These are phyloP conservation scores for Rhynchosporium graminicola DNA, from an alignment of 2,329 filamentous ascomycete genomes.

Conservation along the genomic window DNA sequence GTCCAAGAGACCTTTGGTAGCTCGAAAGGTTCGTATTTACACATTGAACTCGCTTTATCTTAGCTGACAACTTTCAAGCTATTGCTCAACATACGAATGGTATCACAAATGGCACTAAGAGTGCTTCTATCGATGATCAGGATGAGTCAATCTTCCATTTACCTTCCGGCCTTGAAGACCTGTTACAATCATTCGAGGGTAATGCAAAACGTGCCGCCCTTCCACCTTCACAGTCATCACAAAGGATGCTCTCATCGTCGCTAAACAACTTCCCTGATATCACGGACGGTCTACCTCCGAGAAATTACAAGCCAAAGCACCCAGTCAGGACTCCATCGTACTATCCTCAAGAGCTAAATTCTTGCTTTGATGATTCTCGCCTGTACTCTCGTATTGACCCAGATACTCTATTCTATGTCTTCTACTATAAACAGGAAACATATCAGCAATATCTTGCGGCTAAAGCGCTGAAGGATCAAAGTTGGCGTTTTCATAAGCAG, in stretches of 20 bases:
- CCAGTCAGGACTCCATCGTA: conserved; percentile 77
- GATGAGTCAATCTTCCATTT: conserved; percentile 92
- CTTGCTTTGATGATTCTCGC: conserved; percentile 87
- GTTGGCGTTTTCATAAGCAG: conserved; percentile 99
- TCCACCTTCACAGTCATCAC: conserved; percentile 60
- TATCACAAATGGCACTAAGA: conserved; percentile 53
- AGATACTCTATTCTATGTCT: conserved; percentile 96
- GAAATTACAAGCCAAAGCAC: conserved; percentile 80
- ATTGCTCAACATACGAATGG: conserved; percentile 51
- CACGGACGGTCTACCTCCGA: conserved; percentile 77
- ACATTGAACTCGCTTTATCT: conserved; percentile 17
- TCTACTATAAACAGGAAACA: conserved; percentile 97
- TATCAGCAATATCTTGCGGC: conserved; percentile 95
- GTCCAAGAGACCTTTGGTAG: conserved; percentile 47
- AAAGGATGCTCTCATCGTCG: conserved; percentile 75
- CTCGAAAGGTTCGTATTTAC: conserved; percentile 46
- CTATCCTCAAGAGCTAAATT: conserved; percentile 89
- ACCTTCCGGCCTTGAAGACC: conserved; percentile 82
- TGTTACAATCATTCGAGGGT: conserved; percentile 87
- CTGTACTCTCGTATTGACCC: conserved; percentile 89
- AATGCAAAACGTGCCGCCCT: conserved; percentile 66
- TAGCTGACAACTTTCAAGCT: conserved; percentile 29
- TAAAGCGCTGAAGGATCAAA: conserved; percentile 96
- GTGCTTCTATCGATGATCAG: conserved; percentile 41
- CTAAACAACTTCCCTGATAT: conserved; percentile 71